Evolutionary conservation across 202 grass and related monocot species (phyloP), one percentile per base, ranked within the genome.

Genomic region (Sporobolus alterniflorus): DNA sequence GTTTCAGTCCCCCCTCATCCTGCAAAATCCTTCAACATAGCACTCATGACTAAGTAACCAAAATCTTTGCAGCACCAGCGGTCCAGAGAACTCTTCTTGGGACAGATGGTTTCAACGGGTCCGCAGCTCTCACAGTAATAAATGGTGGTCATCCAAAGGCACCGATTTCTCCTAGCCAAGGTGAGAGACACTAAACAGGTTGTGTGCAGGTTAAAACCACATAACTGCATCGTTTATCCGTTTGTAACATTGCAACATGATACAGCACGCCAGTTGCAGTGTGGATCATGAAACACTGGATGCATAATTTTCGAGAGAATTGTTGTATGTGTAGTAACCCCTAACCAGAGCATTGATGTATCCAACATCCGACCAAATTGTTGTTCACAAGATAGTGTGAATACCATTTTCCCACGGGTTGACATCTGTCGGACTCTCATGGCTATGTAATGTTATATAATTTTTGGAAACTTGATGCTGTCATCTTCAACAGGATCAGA

Each of bases 31-130:
- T 44, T 31, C 18, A 1, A 13, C 26, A 16, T 41, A 46, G 24
- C 47, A 57, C 46, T 68, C 2, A 3, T 30, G 12, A 50, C 76
- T 60, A 36, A 25, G 17, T 55, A 81, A 3, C 80, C 36, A 1
- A 29, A 10, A 3, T 50, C 41, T 82, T 84, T 61, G 62, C 89
- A 98, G 96, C 72, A 96, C 91, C 26, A 91, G 81, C 50, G 93
- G 93, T 69, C 96, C 96, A 7, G 93, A 98, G 70, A 89, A 94
- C 74, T 65, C 87, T 83, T 91, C 96, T 14, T 98, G 96, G 96
- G 87, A 98, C 56, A 90, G 96, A 41, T 98, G 96, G 96, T 98
- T 98, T 71, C 91, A 96, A 71, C 89, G 91, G 18, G 93, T 95
- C 22, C 93, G 91, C 34, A 94, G 95, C 82, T 92, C 93, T 59